Base-by-base conservation (phyloP, 2,329 filamentous ascomycete species). In the Diaporthe destruens region DNA sequence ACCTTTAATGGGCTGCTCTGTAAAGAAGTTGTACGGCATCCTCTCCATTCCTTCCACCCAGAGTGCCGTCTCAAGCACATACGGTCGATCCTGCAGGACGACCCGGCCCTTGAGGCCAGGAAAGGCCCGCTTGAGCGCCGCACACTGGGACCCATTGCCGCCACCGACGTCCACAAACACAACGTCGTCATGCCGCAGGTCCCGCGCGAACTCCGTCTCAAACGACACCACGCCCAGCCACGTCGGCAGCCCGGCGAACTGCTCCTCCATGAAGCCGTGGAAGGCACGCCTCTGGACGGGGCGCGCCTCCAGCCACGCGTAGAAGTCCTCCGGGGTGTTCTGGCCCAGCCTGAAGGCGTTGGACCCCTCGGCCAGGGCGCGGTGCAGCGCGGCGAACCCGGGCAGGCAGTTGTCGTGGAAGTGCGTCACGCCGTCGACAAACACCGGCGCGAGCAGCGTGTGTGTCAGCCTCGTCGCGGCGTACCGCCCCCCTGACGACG, bases 191-290 rank as follows among this genome's bases (percentile, higher is more conserved):
- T 20, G 20, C 12, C 18, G 14, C 8, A 20, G 2, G 20, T 44
- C 54, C 20, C 14, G 25, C 16, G 39, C 25, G 44, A 77, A 65
- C 54, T 77, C 77, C 6, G 29, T 12, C n/a, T 42, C 70, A 53
- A 78, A 78, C 53, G 77, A 73, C 25, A 77, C 73, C 32, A 70
- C 76, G 56, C 73, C 72, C 8, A 78, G 72, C 77, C 77, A 78
- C 1, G 73, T 74, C 12, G 78, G 77, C 29, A 77, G 70, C 12
- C 73, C 69, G 29, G 76, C 69, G 23, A 76, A 76, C 53, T 77
- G 75, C 9, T 74, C 75, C 68, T 78, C 75, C 77, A 79, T 78
- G 72, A 77, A 79, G 18, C 71, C 71, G 54, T 78, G 78, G 42
- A 78, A 78, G 5, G 78, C 76, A 16, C 68, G 71, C n/a, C 73